These are phyloP conservation scores for Cladophialophora exuberans DNA, from an alignment of 2,329 filamentous ascomycete genomes.

Conservation along the genomic window DNA sequence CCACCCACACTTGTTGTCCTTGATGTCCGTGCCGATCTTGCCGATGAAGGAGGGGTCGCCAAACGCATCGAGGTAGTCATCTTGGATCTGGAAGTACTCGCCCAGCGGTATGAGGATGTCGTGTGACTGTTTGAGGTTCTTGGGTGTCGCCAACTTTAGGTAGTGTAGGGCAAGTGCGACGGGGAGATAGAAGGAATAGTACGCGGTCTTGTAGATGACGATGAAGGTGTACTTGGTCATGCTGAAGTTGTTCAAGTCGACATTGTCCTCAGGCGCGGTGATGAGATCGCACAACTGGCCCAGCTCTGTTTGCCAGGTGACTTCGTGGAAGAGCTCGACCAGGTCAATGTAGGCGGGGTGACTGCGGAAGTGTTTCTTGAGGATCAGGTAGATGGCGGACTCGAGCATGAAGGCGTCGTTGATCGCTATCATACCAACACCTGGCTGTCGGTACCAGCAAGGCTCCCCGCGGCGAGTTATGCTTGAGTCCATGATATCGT, in stretches of 20 bases:
- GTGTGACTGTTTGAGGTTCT: slow-evolving; percentile 86
- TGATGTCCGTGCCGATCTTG: slow-evolving; percentile 98
- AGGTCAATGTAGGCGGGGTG: slow-evolving; percentile 90
- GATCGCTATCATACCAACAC: slow-evolving; percentile 94
- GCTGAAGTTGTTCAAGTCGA: slow-evolving; percentile 94
- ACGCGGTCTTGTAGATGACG: slow-evolving; percentile 99
- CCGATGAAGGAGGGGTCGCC: slow-evolving; percentile 90
- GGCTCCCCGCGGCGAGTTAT: slow-evolving; percentile 93
- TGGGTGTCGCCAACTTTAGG: slow-evolving; percentile 78
- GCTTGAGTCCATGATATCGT: slow-evolving; percentile 97
- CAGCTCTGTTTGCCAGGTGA: slow-evolving; percentile 89
- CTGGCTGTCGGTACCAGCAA: slow-evolving; percentile 92
- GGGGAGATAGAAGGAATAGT: slow-evolving; percentile 98
- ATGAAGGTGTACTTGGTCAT: slow-evolving; percentile 97
- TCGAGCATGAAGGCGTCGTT: slow-evolving; percentile 99
- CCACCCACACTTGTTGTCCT: slow-evolving; percentile 99
- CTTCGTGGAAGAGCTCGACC: slow-evolving; percentile 94
- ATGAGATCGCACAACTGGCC: slow-evolving; percentile 93
- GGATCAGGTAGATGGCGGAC: slow-evolving; percentile 81
- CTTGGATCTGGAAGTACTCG: slow-evolving; percentile 99
- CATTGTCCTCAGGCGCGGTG: slow-evolving; percentile 90
- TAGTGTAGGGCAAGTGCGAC: slow-evolving; percentile 88
- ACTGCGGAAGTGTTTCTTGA: slow-evolving; percentile 90
- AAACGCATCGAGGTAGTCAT: slow-evolving; percentile 98
- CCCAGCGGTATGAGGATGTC: slow-evolving; percentile 95